These are phyloP conservation scores for Fusarium veterinarium DNA, from an alignment of 2,329 filamentous ascomycete genomes.

Conservation along the genomic window DNA sequence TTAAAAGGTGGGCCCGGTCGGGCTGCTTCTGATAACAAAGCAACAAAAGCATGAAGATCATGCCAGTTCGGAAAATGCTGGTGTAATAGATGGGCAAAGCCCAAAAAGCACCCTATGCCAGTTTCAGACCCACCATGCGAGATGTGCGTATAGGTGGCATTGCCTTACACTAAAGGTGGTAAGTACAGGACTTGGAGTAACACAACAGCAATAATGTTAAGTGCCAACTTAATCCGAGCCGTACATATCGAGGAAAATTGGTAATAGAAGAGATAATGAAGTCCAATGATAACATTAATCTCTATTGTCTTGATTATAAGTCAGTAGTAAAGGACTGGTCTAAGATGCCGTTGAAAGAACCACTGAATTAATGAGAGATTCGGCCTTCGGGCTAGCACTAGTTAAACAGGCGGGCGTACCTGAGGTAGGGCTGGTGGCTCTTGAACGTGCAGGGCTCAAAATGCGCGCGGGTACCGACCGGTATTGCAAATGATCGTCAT, in stretches of 20 bases:
- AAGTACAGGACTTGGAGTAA: background rate
- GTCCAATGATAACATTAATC: background rate
- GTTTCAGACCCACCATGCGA: background rate
- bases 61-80: background rate
- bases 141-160: background rate
- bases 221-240: background rate
- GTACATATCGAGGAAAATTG: background rate
- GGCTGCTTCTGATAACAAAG: background rate
- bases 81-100: background rate
- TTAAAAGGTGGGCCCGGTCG: background rate
- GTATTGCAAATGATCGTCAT: background rate
- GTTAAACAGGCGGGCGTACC: background rate
- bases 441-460: background rate
- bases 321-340: background rate
- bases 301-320: background rate
- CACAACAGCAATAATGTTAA: background rate
- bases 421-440: background rate
- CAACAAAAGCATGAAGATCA: background rate
- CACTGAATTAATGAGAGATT: background rate
- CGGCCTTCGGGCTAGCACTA: background rate
- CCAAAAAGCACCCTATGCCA: background rate
- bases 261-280: background rate
- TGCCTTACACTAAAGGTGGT: background rate
- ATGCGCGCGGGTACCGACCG: background rate
- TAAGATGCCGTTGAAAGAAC: background rate